These are phyloP conservation scores for Naganishia sp. DNA, from an alignment of 1,284 basidiomycete genomes.

Conservation along the genomic window DNA sequence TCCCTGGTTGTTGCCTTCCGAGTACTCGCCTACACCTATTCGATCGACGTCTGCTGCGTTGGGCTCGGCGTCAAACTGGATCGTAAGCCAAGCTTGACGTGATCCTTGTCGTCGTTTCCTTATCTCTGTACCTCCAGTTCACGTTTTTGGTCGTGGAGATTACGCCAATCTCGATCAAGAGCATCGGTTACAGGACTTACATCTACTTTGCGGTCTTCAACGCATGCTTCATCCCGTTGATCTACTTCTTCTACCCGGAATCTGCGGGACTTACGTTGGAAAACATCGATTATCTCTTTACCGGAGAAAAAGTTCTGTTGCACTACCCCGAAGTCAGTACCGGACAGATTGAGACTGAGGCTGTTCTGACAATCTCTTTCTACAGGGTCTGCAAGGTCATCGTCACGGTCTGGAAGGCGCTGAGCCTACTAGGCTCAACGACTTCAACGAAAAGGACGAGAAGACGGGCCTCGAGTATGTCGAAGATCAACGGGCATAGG, in stretches of 20 bases:
- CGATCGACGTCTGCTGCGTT: constrained; percentile 69
- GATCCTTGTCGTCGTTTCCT: constrained; percentile 30
- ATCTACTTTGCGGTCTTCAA: constrained; percentile 46
- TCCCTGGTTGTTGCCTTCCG: constrained; percentile 50
- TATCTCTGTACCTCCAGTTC: constrained; percentile 12
- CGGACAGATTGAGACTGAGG: neutral
- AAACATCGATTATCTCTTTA: constrained; percentile 35
- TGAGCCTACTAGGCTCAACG: neutral
- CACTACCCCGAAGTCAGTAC: constrained; percentile 3
- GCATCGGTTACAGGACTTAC: constrained; percentile 47
- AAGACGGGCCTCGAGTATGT: constrained; percentile 10
- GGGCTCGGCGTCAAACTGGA: constrained; percentile 63
- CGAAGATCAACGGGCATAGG: neutral
- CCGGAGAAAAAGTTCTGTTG: constrained; percentile 26
- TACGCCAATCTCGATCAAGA: constrained; percentile 46
- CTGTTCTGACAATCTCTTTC: neutral
- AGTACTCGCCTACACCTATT: constrained; percentile 57
- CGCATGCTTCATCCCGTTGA: constrained; percentile 42
- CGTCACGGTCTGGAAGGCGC: constrained; percentile 18
- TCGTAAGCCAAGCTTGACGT: constrained; percentile 37
- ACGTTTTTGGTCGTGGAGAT: constrained; percentile 45
- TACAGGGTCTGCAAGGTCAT: constrained; percentile 2
- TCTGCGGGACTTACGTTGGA: constrained; percentile 43
- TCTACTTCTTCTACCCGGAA: constrained; percentile 47
- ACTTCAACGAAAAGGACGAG: neutral